These are phyloP conservation scores for Didymella sp. DNA, from an alignment of 2,329 filamentous ascomycete genomes.

Conservation along the genomic window DNA sequence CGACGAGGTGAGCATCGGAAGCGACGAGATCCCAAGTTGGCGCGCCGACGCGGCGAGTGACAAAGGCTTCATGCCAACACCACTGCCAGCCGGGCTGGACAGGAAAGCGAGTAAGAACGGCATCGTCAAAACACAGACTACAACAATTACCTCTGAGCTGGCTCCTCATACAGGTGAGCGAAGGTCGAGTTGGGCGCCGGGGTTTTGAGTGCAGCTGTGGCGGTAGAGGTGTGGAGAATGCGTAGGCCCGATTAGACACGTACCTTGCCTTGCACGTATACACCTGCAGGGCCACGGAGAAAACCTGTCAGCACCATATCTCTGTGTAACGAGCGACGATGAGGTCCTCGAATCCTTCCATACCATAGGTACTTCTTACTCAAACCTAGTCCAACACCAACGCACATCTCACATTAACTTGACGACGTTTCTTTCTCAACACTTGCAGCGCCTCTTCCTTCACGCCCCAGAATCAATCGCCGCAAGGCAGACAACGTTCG, in stretches of 20 bases:
- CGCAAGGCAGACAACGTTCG: not conserved
- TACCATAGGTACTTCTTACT: not conserved
- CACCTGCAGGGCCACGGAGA: not conserved
- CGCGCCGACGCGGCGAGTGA: not conserved
- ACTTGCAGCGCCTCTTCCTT: too few species aligned
- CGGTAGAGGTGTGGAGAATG: not conserved
- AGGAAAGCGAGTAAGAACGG: not conserved
- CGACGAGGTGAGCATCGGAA: conserved; percentile 18
- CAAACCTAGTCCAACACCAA: not conserved
- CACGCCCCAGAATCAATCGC: too few species aligned
- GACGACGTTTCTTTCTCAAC: too few species aligned
- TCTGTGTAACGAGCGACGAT: not conserved
- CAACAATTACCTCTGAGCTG: conserved; percentile 4
- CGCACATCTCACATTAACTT: not conserved
- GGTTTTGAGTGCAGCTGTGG: not conserved
- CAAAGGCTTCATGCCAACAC: not conserved
- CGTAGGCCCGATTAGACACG: not conserved
- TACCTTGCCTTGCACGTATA: not conserved
- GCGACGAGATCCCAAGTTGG: conserved; percentile 18
- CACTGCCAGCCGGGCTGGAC: not conserved
- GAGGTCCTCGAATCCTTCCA: not conserved
- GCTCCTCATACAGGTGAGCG: not conserved
- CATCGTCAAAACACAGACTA: conserved; percentile 12
- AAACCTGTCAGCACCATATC: conserved; percentile 5
- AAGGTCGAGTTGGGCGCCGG: not conserved